Percentiles rank a stretch among this genome's conserved stretches.
Conservation (phyloP, 495 filamentous ascomycete genomes). For the Hypoxylon intermedium region DNA sequence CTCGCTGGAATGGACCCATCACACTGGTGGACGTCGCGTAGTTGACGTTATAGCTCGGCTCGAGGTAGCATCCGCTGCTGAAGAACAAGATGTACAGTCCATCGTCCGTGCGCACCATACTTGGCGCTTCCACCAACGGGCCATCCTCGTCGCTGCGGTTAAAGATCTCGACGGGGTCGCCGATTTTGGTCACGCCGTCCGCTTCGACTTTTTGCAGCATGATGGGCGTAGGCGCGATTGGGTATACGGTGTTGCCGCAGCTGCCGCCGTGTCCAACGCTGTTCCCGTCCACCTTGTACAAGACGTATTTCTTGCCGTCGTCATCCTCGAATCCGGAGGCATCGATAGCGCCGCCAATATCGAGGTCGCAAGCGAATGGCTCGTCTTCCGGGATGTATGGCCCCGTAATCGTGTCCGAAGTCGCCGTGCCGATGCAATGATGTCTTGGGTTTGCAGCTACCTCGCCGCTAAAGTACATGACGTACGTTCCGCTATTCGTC, state of each 20-base stretch:
- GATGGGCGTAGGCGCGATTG: constrained; percentile 62
- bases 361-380: constrained; percentile 59
- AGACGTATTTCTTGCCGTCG: constrained; percentile 62
- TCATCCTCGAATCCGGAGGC: constrained; percentile 59
- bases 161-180: constrained; percentile 60
- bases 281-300: constrained; percentile 71
- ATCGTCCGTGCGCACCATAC: constrained; percentile 49
- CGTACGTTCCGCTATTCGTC: constrained; percentile 50
- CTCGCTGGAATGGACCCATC: constrained; percentile 55
- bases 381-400: constrained; percentile 57
- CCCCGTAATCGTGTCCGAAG: constrained; percentile 50
- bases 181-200: constrained; percentile 61
- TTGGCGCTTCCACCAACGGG: constrained; percentile 67
- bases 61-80: constrained; percentile 62
- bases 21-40: constrained; percentile 56
- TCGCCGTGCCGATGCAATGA: constrained; percentile 65
- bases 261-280: constrained; percentile 62
- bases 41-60: constrained; percentile 58
- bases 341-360: constrained; percentile 66
- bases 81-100: constrained; percentile 66
- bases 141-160: constrained; percentile 63
- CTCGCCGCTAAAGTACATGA: constrained; percentile 67
- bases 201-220: constrained; percentile 62
- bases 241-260: constrained; percentile 61
- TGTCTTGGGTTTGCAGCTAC: constrained; percentile 43